Conservation (phyloP, 108 stramenopile species). For the Pseudonitzschia multiseries region DNA sequence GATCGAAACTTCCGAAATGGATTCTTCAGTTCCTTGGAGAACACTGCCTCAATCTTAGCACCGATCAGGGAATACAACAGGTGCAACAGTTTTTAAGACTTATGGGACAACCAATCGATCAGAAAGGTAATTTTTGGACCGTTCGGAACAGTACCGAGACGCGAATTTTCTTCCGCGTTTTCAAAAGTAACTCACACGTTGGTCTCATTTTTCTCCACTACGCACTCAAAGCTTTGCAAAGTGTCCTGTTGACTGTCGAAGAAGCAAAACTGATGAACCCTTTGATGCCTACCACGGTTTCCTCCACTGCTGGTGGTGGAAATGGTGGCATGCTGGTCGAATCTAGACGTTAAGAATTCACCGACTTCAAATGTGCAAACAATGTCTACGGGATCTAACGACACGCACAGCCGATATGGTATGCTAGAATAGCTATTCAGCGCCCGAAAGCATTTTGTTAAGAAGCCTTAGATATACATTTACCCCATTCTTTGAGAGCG, state of each 20-base stretch:
- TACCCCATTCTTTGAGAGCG: slow-evolving; percentile 78
- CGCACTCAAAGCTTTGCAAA: slow-evolving; percentile 56
- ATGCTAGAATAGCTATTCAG: too few species aligned
- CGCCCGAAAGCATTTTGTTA: not conserved
- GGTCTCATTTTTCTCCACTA: too few species aligned
- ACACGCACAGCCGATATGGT: too few species aligned
- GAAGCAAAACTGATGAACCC: slow-evolving; percentile 74
- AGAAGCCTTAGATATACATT: slow-evolving; percentile 20
- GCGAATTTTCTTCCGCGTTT: too few species aligned
- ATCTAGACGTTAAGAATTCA: not conserved
- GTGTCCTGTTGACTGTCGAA: slow-evolving; percentile 80
- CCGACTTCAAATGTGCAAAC: not conserved
- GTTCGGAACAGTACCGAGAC: too few species aligned
- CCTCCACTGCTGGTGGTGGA: not conserved
- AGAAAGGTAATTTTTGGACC: slow-evolving; percentile 28
- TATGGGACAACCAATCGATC: slow-evolving; percentile 97
- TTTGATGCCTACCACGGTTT: not conserved
- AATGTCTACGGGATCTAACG: not conserved
- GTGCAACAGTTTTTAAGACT: slow-evolving; percentile 82
- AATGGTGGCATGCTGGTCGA: slow-evolving; percentile 49
- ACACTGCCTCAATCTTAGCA: slow-evolving; percentile 88
- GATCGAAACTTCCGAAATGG: slow-evolving; percentile 96
- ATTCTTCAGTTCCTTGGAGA: slow-evolving; percentile 92
- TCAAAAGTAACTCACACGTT: too few species aligned
- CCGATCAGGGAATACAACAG: slow-evolving; percentile 85